These are phyloP conservation scores for Thielaviopsis ethacetica DNA, from an alignment of 2,329 filamentous ascomycete species.

Conservation along the genomic window DNA sequence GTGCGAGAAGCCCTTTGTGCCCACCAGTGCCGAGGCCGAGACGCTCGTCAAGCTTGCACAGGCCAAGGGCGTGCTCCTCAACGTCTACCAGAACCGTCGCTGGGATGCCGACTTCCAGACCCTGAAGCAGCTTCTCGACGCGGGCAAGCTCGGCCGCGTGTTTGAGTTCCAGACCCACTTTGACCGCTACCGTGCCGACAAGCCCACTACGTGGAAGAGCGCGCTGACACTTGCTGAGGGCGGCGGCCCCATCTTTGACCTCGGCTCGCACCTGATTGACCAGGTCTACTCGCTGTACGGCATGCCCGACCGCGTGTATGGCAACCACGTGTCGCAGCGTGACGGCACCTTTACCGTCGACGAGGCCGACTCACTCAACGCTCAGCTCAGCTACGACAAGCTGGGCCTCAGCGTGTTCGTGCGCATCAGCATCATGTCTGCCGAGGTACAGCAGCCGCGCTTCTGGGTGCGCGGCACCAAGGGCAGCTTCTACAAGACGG, in stretches of 20 bases:
- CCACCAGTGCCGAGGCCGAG: conserved; percentile 50
- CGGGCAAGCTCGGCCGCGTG: conserved; percentile 49
- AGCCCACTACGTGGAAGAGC: conserved; percentile 51
- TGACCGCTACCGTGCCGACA: conserved; percentile 51
- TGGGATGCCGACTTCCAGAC: conserved; percentile 68
- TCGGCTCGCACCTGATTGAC: conserved; percentile 63
- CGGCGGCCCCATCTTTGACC: conserved; percentile 54
- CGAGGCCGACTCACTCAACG: conserved; percentile 41
- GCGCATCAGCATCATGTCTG: conserved; percentile 53
- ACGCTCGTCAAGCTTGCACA: conserved; percentile 41
- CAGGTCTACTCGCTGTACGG: conserved; percentile 59
- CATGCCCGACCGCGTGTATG: conserved; percentile 48
- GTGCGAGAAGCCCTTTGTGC: conserved; percentile 71
- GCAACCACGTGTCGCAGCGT: conserved; percentile 50
- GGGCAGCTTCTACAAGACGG: conserved; percentile 57
- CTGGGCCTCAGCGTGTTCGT: conserved; percentile 47
- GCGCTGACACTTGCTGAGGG: conserved; percentile 40
- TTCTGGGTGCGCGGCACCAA: conserved; percentile 64
- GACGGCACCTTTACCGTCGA: conserved; percentile 26
- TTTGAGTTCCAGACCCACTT: conserved; percentile 70
- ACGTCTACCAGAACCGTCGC: conserved; percentile 62
- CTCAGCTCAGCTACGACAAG: conserved; percentile 47
- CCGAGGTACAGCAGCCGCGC: conserved; percentile 51
- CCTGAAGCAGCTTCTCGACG: conserved; percentile 42
- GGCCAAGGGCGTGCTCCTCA: conserved; percentile 34